These are phyloP conservation scores for Lactarius indigo DNA, from an alignment of 768 basidiomycete species.

Conservation along the genomic window DNA sequence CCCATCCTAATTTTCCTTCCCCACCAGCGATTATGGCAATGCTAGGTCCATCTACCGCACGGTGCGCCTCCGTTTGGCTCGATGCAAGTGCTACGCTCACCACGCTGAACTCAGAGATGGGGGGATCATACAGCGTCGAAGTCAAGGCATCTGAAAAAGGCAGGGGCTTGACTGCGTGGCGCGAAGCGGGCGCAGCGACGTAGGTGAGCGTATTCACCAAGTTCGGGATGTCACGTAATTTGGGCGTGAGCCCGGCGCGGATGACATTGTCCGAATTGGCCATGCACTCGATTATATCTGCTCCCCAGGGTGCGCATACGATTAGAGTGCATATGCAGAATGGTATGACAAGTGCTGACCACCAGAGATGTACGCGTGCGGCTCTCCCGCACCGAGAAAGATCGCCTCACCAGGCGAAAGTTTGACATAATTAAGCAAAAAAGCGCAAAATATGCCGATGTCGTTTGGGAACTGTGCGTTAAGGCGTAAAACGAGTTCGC, in stretches of 20 bases:
- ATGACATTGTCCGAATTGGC: slow-evolving; percentile 99
- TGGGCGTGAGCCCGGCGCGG: slow-evolving; percentile 95
- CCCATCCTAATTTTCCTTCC: slow-evolving; percentile 52
- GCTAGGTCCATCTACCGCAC: slow-evolving; percentile 75
- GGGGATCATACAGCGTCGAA: slow-evolving; percentile 78
- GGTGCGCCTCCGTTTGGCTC: slow-evolving; percentile 51
- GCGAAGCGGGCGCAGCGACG: slow-evolving; percentile 57
- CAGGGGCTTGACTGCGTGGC: slow-evolving; percentile 66
- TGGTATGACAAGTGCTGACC: slow-evolving; percentile 46
- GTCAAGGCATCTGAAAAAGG: slow-evolving; percentile 37
- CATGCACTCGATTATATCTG: slow-evolving; percentile 99
- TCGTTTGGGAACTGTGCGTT: slow-evolving; percentile 84
- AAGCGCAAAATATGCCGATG: slow-evolving; percentile 89
- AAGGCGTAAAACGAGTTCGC: slow-evolving; percentile 60
- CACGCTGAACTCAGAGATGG: slow-evolving; percentile 91
- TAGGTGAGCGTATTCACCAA: slow-evolving; percentile 88
- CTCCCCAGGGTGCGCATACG: background rate
- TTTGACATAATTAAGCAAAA: slow-evolving; percentile 81
- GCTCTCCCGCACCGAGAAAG: slow-evolving; percentile 93
- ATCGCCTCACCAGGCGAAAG: slow-evolving; percentile 85
- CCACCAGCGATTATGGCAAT: slow-evolving; percentile 77
- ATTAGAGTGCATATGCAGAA: background rate
- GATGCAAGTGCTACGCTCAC: slow-evolving; percentile 52
- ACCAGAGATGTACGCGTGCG: slow-evolving; percentile 93
- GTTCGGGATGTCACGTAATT: slow-evolving; percentile 90